Evolutionary conservation across 192 early-diverging fungal species (phyloP).

Genomic region (Backusella luteola): DNA sequence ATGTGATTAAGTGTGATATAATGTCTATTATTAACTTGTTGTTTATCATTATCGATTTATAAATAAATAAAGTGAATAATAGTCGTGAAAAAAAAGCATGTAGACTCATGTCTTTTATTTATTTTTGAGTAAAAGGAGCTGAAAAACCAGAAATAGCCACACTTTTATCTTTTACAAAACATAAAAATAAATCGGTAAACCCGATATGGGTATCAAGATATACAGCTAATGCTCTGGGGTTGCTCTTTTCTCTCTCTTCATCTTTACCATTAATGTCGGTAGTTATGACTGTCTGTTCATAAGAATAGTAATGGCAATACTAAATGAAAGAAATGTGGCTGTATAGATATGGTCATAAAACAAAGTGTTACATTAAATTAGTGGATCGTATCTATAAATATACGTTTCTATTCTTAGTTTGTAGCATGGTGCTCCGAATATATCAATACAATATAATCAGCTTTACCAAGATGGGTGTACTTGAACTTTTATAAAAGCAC

Average conservation of each 20-base stretch:
- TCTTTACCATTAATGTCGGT: neutral
- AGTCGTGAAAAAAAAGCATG: neutral
- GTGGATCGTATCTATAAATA: neutral
- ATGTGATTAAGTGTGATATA: neutral
- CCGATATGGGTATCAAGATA: neutral
- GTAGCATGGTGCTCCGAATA: neutral
- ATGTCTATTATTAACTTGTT: neutral
- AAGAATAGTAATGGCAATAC: neutral
- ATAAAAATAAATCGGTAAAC: neutral
- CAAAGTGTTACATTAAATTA: neutral
- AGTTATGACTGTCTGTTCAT: neutral
- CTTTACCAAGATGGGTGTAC: neutral
- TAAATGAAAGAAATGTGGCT: neutral
- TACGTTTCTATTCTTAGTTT: neutral
- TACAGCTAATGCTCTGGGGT: neutral
- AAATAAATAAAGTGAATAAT: neutral
- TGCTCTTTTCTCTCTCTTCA: neutral
- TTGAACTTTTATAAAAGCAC: neutral
- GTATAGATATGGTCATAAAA: neutral
- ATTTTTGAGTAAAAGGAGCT: neutral
- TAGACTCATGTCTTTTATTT: neutral
- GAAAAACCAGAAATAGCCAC: neutral
- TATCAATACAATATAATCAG: neutral
- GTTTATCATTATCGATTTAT: neutral
- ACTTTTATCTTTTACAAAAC: neutral